Conservation (phyloP, 805 yeast species). For the Barnettozyma vustinii region DNA sequence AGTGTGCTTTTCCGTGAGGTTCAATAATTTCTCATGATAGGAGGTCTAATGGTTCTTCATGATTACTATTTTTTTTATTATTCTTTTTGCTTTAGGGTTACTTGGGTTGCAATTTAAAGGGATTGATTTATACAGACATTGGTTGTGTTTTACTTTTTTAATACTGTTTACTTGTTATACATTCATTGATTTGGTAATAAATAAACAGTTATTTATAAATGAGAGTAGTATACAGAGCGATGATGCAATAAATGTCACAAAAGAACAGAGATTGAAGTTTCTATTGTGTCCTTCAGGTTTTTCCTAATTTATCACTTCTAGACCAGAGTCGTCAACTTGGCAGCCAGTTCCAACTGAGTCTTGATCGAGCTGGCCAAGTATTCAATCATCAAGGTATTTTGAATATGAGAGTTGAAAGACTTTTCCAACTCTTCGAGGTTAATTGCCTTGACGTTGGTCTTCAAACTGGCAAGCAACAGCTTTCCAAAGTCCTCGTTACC, state of each 20-base stretch:
- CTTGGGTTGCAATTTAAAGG: neutral
- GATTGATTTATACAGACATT: slow-evolving; percentile 2
- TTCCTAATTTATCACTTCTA: slow-evolving; percentile 16
- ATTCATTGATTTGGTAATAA: neutral
- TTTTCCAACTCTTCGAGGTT: slow-evolving; percentile 44
- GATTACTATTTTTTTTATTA: neutral
- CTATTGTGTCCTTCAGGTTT: neutral
- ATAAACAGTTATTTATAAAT: neutral
- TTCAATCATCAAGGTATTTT: slow-evolving; percentile 77
- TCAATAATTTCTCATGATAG: slow-evolving; percentile 4
- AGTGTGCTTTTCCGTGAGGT: slow-evolving; percentile 30
- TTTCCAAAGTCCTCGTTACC: slow-evolving; percentile 60
- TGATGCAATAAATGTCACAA: neutral
- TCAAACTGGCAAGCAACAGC: slow-evolving; percentile 52
- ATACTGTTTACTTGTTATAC: neutral
- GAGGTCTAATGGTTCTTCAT: neutral
- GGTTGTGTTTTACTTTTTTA: neutral
- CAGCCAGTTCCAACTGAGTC: slow-evolving; percentile 76
- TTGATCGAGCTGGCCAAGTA: slow-evolving; percentile 78
- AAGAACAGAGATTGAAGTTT: neutral
- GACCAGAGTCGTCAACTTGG: slow-evolving; percentile 59
- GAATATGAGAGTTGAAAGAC: slow-evolving; percentile 65
- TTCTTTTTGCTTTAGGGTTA: neutral
- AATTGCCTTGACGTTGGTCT: slow-evolving; percentile 43
- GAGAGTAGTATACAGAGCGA: neutral